Base-by-base conservation (phyloP, 306 rosid genomes). In the Hippophae rhamnoides region DNA sequence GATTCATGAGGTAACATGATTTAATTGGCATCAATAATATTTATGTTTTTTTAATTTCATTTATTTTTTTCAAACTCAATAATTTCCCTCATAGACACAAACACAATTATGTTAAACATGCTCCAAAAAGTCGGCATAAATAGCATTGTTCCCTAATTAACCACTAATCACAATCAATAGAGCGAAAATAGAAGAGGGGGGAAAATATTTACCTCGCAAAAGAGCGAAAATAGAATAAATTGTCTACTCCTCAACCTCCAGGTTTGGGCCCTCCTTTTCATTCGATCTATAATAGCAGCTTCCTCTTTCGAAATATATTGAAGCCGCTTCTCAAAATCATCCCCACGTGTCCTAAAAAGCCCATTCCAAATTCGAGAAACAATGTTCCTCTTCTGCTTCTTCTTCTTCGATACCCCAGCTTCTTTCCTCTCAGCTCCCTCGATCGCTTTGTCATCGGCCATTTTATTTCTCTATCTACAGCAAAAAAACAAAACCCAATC, bases 241-340 rank as follows among this genome's bases (percentile, higher is more conserved):
- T 88, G 60, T 31, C 89, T 73, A 47, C 77, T 72, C 63, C 70
- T 72, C 25, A 62, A 75, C 68, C 94, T 74, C 81, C 85, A 74
- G 9, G 86, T 80, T 43, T 62, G 74, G 38, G 99, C 74, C 75
- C 99, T 76, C 73, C 70, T 61, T 68, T 71, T 76, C 74, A 93
- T 60, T 73, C 95, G 71, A 60, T 83, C 62, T 14, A 93, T 72
- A 60, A 93, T 85, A 1, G 81, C 27, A 41, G 87, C 84, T 73
- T 93, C 99, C 73, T 88, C 97, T 76, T 93, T 93, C 41, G 97
- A 86, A 67, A 93, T 82, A 63, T 78, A 64, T 52, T 86, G 81
- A 8, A 93, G 85, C 61, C 97, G 89, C 83, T 93, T 93, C 81
- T 93, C 99, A 5, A 93, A 93, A 73, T 93, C 97, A 41, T 93